Conservation (phyloP, 1,284 basidiomycete genomes). For the Apiotrichum akiyoshidainum region DNA sequence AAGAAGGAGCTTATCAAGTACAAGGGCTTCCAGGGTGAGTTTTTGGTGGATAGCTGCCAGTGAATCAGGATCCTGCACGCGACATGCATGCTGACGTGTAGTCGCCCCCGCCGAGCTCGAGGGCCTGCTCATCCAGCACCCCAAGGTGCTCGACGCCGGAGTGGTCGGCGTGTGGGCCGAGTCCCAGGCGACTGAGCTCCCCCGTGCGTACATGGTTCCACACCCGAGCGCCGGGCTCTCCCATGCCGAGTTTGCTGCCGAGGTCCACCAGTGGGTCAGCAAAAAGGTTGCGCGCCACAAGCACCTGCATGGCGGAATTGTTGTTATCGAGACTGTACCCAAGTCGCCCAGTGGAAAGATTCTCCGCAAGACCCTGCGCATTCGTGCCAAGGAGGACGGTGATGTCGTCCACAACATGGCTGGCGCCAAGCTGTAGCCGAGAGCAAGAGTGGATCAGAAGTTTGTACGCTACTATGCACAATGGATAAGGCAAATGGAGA, state of each 20-base stretch:
- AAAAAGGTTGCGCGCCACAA: conserved; percentile 53
- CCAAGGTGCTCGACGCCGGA: conserved; percentile 65
- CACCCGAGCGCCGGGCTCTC: background rate
- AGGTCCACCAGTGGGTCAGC: background rate
- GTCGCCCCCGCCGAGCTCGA: conserved; percentile 78
- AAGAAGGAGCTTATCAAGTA: conserved; percentile 82
- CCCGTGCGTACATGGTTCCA: conserved; percentile 50
- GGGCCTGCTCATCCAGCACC: conserved; percentile 65
- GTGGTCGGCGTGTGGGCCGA: conserved; percentile 65
- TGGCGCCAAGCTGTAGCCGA: too few species aligned
- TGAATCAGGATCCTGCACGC: too few species aligned
- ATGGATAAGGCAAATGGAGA: too few species aligned
- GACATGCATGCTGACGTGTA: too few species aligned
- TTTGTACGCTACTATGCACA: too few species aligned
- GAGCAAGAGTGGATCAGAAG: too few species aligned
- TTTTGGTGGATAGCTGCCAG: too few species aligned
- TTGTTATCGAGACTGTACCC: conserved; percentile 53
- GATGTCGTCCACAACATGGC: too few species aligned
- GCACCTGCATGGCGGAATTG: conserved; percentile 52
- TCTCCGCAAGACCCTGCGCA: conserved; percentile 31
- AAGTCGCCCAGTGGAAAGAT: conserved; percentile 50
- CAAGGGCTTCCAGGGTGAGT: conserved; percentile 52
- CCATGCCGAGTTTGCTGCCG: conserved; percentile 6
- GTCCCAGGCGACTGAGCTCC: conserved; percentile 69
- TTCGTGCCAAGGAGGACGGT: too few species aligned